phyloP scores from a whole-genome alignment of 306 rosid genomes.

The Pyrus pyrifolia region DNA sequence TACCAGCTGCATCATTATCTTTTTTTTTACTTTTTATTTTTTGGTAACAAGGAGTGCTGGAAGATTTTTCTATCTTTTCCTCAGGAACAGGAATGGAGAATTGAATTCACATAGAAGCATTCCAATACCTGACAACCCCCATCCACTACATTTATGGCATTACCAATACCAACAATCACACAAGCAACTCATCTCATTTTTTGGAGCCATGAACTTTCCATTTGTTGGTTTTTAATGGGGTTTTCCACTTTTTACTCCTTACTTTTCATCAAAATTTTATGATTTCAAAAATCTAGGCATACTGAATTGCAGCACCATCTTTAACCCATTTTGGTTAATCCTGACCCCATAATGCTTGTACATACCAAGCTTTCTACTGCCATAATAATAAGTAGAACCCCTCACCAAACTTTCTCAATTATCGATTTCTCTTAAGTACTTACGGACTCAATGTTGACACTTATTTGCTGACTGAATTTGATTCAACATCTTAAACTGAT shows the following conservation, averaged over 20 bases:
- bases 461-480: too few species aligned
- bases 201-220: not conserved
- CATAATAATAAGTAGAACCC: not conserved
- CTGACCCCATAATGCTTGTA: not conserved
- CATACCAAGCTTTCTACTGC: not conserved
- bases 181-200: not conserved
- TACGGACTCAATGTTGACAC: too few species aligned
- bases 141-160: slow-evolving; percentile 6
- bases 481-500: too few species aligned
- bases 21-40: not conserved
- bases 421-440: not conserved
- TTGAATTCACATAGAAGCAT: not conserved
- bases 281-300: not conserved
- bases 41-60: not conserved
- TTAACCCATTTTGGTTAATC: not conserved
- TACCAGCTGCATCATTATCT: not conserved
- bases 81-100: not conserved
- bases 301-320: too few species aligned
- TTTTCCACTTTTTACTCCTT: not conserved
- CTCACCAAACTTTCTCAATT: slow-evolving; percentile 2
- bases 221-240: not conserved
- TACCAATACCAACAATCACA: not conserved
- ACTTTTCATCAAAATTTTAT: not conserved
- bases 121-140: not conserved
- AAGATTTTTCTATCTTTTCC: not conserved